These are phyloP conservation scores for Xylaria castorea DNA, from an alignment of 495 filamentous ascomycete species.

Conservation along the genomic window DNA sequence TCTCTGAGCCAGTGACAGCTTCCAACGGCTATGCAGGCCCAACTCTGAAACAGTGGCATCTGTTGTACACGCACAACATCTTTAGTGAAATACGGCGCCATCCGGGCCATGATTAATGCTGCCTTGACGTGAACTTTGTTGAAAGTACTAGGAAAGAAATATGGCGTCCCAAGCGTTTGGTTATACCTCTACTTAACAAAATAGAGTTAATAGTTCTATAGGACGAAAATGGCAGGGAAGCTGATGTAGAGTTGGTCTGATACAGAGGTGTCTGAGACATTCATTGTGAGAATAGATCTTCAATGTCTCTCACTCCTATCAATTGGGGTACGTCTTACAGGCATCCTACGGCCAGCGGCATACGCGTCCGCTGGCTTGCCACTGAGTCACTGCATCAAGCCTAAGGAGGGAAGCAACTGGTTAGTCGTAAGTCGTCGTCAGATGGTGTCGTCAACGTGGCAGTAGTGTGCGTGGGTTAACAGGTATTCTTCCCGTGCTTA, in stretches of 20 bases:
- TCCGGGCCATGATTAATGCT: neutral
- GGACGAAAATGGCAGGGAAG: neutral
- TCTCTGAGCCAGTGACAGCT: slow-evolving; percentile 15
- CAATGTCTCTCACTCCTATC: slow-evolving; percentile 1
- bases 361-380: slow-evolving; percentile 16
- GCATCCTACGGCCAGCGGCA: slow-evolving; percentile 23
- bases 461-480: neutral
- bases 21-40: slow-evolving; percentile 22
- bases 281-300: neutral
- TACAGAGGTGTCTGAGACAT: slow-evolving; percentile 1
- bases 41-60: slow-evolving; percentile 28
- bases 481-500: slow-evolving; percentile 16
- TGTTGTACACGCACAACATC: slow-evolving; percentile 22
- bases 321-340: slow-evolving; percentile 8
- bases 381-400: slow-evolving; percentile 18
- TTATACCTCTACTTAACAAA: neutral
- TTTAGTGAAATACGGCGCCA: neutral
- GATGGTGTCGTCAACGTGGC: slow-evolving; percentile 14
- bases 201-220: neutral
- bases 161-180: neutral
- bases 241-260: neutral
- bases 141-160: neutral
- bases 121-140: neutral
- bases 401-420: neutral
- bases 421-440: slow-evolving; percentile 5